phyloP scores from a whole-genome alignment of 768 basidiomycete species.

The Russula sp. region DNA sequence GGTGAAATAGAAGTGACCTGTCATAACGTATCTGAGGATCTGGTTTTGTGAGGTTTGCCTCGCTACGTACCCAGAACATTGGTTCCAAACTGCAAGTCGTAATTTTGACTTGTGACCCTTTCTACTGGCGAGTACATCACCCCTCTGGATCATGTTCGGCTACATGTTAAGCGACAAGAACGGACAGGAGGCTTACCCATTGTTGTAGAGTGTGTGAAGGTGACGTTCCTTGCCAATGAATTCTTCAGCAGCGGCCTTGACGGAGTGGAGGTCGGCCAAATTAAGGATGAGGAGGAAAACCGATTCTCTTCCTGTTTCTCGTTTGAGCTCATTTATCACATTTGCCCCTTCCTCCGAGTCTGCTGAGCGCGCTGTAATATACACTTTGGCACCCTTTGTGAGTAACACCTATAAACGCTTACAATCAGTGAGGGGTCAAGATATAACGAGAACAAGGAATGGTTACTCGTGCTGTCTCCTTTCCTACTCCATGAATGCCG shows the following conservation, averaged over 20 bases:
- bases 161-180: neutral
- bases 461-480: constrained; percentile 24
- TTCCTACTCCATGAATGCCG: constrained; percentile 23
- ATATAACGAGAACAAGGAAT: too few species aligned
- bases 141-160: constrained; percentile 14
- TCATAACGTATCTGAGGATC: neutral
- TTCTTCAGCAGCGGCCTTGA: constrained; percentile 11
- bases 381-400: constrained; percentile 25
- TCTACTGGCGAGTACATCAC: constrained; percentile 3
- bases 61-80: constrained; percentile 27
- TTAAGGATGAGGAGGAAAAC: constrained; percentile 2
- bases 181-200: constrained; percentile 2
- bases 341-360: constrained; percentile 4
- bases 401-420: constrained; percentile 19
- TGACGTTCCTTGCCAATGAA: constrained; percentile 14
- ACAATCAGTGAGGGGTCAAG: neutral
- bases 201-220: constrained; percentile 10
- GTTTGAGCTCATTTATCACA: constrained; percentile 17
- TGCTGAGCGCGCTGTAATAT: constrained; percentile 21
- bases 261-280: neutral
- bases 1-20: constrained; percentile 7
- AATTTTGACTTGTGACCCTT: constrained; percentile 25
- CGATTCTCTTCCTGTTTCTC: constrained; percentile 18
- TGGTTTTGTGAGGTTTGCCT: neutral
- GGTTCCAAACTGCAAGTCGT: constrained; percentile 31